phyloP scores from a whole-genome alignment of 2,329 filamentous ascomycete species.

The Corynespora cassiicola region DNA sequence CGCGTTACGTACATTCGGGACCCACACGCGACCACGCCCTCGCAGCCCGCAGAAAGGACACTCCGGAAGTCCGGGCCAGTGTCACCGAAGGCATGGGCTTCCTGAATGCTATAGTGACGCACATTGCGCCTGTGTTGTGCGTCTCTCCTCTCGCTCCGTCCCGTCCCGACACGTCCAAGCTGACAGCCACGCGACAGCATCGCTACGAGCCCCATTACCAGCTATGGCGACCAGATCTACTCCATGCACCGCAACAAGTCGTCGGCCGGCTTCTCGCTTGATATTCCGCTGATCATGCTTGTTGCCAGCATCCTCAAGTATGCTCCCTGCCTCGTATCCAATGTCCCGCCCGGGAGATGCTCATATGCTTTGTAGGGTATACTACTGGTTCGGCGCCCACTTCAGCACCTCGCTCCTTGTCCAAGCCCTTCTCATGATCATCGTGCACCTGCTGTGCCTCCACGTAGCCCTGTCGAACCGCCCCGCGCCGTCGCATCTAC shows the following conservation, averaged over 20 bases:
- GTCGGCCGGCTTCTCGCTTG: constrained; percentile 69
- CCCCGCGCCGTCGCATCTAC: constrained; percentile 53
- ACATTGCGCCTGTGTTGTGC: constrained; percentile 48
- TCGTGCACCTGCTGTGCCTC: constrained; percentile 63
- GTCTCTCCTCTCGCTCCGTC: constrained; percentile 5
- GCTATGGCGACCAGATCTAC: constrained; percentile 71
- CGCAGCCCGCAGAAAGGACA: too few relatives aligned
- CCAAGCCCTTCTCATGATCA: constrained; percentile 67
- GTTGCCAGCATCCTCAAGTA: constrained; percentile 69
- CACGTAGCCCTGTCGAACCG: constrained; percentile 68
- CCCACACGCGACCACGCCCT: too few relatives aligned
- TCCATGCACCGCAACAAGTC: constrained; percentile 66
- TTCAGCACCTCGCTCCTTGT: constrained; percentile 65
- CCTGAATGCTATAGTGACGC: constrained; percentile 41
- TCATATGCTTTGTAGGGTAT: constrained; percentile 60
- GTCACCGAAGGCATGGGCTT: too few relatives aligned
- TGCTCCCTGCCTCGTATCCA: constrained; percentile 12
- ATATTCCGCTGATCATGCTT: constrained; percentile 72
- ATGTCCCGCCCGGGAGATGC: not conserved
- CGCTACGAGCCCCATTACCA: constrained; percentile 67
- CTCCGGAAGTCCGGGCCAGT: too few relatives aligned
- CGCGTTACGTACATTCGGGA: too few relatives aligned
- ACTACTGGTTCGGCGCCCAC: constrained; percentile 70
- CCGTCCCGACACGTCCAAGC: not conserved
- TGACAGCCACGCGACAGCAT: constrained; percentile 50